Evolutionary conservation across 306 rosid genomes (phyloP).

Genomic region (Acacia melanoxylon): DNA sequence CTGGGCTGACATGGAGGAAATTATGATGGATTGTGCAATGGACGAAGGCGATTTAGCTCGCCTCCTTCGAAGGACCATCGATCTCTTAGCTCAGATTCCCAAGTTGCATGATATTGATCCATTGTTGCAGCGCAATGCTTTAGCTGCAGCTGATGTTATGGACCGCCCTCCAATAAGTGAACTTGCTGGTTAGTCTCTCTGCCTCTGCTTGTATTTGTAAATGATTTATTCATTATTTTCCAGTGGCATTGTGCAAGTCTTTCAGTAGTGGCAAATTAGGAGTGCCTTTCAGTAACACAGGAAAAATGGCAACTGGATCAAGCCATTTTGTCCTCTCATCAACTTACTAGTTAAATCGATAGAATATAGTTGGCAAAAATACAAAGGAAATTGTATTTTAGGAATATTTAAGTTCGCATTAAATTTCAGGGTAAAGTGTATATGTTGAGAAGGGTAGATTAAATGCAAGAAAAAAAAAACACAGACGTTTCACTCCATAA

Average conservation of each 20-base stretch:
- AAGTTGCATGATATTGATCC: conserved; percentile 86
- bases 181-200: conserved; percentile 62
- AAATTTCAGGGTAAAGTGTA: neutral
- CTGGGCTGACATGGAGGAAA: conserved; percentile 95
- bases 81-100: conserved; percentile 87
- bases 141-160: conserved; percentile 76
- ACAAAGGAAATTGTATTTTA: neutral
- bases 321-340: neutral
- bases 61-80: conserved; percentile 82
- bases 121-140: conserved; percentile 70
- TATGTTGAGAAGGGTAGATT: neutral
- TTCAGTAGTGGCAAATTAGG: neutral
- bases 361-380: neutral
- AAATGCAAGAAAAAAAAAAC: too few relatives aligned
- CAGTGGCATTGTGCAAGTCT: neutral
- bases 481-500: neutral
- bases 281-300: neutral
- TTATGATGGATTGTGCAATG: conserved; percentile 99
- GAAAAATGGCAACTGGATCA: neutral
- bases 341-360: neutral
- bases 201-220: conserved; percentile 26
- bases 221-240: conserved; percentile 24
- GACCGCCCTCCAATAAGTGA: conserved; percentile 97
- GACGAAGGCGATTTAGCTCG: conserved; percentile 98
- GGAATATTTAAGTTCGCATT: neutral